Evolutionary conservation across 805 yeast genomes (phyloP).

Genomic region (Maudiozyma turicensis): DNA sequence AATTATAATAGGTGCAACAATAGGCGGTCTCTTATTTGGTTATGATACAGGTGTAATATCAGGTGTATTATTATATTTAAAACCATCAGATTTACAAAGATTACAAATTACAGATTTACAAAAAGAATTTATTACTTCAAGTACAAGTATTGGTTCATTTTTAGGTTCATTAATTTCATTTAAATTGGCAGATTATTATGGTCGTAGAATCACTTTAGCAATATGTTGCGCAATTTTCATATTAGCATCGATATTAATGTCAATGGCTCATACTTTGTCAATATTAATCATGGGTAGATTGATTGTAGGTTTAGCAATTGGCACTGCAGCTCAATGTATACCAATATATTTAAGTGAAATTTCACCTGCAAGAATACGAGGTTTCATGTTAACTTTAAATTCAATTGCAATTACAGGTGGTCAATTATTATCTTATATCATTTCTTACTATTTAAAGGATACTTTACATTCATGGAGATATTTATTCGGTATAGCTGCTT

Average conservation of each 20-base stretch:
- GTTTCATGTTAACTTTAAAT: slow-evolving; percentile 32
- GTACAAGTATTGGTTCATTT: slow-evolving; percentile 46
- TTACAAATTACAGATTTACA: slow-evolving; percentile 28
- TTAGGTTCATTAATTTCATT: slow-evolving; percentile 45
- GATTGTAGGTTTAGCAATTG: slow-evolving; percentile 63
- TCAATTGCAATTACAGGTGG: slow-evolving; percentile 41
- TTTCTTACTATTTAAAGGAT: slow-evolving; percentile 27
- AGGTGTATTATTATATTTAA: slow-evolving; percentile 42
- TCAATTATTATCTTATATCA: slow-evolving; percentile 37
- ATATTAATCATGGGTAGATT: slow-evolving; percentile 46
- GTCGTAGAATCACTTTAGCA: slow-evolving; percentile 32
- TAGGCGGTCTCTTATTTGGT: slow-evolving; percentile 55
- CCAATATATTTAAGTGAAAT: slow-evolving; percentile 51
- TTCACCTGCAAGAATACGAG: slow-evolving; percentile 34
- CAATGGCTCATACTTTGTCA: slow-evolving; percentile 32
- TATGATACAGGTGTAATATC: slow-evolving; percentile 59
- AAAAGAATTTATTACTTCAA: slow-evolving; percentile 36
- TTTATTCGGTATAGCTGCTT: slow-evolving; percentile 31
- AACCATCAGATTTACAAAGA: slow-evolving; percentile 31
- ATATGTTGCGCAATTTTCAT: slow-evolving; percentile 39
- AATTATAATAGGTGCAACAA: slow-evolving; percentile 32
- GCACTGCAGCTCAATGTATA: slow-evolving; percentile 58
- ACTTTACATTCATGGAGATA: slow-evolving; percentile 30
- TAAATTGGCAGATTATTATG: slow-evolving; percentile 39
- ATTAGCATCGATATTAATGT: slow-evolving; percentile 40